These are phyloP conservation scores for Hydrangea macrophylla DNA, from an alignment of 148 eudicot species.

Conservation along the genomic window DNA sequence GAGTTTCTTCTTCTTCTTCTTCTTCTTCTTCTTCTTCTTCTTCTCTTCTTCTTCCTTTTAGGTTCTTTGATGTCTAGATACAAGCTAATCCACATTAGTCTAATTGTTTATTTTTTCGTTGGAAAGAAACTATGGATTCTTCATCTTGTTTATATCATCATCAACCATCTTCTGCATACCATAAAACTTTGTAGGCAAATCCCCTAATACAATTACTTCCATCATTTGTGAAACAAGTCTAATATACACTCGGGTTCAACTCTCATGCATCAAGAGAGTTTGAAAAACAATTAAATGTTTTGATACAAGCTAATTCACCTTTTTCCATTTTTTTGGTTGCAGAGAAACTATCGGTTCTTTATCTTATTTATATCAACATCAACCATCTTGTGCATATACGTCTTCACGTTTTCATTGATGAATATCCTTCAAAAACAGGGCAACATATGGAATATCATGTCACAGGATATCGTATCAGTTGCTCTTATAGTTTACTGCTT, in stretches of 20 bases:
- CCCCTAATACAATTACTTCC: not conserved
- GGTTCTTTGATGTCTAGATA: no score
- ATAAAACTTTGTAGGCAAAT: not conserved
- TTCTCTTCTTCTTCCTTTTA: no score
- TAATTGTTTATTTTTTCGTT: no score
- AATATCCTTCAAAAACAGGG: conserved; percentile 32
- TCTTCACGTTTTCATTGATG: conserved; percentile 56
- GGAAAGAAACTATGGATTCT: no score
- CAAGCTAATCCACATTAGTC: no score
- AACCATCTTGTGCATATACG: conserved; percentile 66
- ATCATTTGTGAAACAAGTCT: not conserved
- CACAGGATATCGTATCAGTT: conserved; percentile 53
- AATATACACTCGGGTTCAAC: not conserved
- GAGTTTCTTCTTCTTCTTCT: no score
- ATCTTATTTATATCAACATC: conserved; percentile 69
- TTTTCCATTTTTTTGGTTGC: conserved; percentile 29
- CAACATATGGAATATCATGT: conserved; percentile 38
- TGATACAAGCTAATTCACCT: conserved; percentile 11
- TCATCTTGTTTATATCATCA: conserved; percentile 57
- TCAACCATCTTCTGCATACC: conserved; percentile 19
- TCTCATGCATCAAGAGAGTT: not conserved
- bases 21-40: no score
- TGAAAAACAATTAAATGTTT: no score
- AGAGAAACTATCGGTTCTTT: conserved; percentile 83
- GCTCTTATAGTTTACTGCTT: conserved; percentile 66